These are phyloP conservation scores for Prunus davidiana DNA, from an alignment of 306 rosid genomes.

Conservation along the genomic window DNA sequence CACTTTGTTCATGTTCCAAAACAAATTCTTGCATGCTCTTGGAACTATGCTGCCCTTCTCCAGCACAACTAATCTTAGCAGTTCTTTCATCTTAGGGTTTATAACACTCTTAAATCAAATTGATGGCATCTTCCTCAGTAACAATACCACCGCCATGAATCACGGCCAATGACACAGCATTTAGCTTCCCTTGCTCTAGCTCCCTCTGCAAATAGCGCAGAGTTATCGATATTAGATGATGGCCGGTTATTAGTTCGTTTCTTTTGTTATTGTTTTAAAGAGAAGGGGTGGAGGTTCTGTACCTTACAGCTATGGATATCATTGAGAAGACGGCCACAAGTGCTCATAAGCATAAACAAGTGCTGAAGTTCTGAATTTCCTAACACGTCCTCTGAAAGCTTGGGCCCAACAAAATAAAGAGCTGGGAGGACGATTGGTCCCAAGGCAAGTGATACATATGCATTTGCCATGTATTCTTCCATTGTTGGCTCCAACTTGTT, in stretches of 20 bases:
- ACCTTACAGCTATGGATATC: conserved; percentile 68
- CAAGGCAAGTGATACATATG: conserved; percentile 53
- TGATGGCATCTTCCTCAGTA: conserved; percentile 40
- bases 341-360: conserved; percentile 59
- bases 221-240: not conserved
- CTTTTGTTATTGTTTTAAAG: not conserved
- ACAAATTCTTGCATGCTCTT: no score
- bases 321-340: conserved; percentile 66
- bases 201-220: conserved; percentile 57
- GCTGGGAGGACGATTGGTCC: conserved; percentile 82
- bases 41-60: no score
- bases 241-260: not conserved
- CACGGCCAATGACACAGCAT: conserved; percentile 43
- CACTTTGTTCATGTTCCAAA: no score
- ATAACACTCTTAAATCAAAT: conserved; percentile 36
- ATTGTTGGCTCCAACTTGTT: conserved; percentile 51
- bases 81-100: conserved; percentile 40
- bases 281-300: not conserved
- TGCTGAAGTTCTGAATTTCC: conserved; percentile 39
- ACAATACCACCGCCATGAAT: conserved; percentile 32
- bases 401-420: conserved; percentile 71
- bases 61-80: no score
- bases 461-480: conserved; percentile 75
- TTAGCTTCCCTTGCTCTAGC: conserved; percentile 73
- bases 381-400: conserved; percentile 44